Base-by-base conservation (phyloP, 1,284 basidiomycete genomes). In the Clitocybe nebularis region DNA sequence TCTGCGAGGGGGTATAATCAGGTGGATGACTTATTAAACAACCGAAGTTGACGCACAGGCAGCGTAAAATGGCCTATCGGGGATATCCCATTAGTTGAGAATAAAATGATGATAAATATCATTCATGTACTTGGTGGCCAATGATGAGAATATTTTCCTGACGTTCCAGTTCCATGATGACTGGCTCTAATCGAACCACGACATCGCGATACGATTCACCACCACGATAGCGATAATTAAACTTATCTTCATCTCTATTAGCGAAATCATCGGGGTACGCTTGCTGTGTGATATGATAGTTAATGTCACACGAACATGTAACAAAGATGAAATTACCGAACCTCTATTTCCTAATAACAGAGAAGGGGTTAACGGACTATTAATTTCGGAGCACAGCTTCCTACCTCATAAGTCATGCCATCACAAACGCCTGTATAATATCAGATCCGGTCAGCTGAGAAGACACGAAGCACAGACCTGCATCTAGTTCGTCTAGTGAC, bases 161-260 rank as follows among this genome's bases (percentile, higher is more conserved):
- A 41, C 96, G 74, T 64, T 99, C 96, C 13, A 99, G 78, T 65
- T 99, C 96, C 91, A 99, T 98, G 55, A 99, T 98, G 41, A 98
- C 89, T 9, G 96, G 96, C 62, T 99, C 96, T 19, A 99, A 74
- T 21, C 95, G 82, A 4, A 93, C 83, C n/a, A 98, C 93, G 6
- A 94, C 91, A 60, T 97, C 93, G 17, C 93, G 81, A 62, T 97
- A 97, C 3, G 92, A 94, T 63, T 97, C 96, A 41, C 96, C 95
- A 63, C 84, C 89, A 59, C 91, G 76, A 66, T 98, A 98, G 17
- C 96, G 83, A 63, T 99, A 99, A 68, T 99, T 99, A 69, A 97
- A 99, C 67, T 99, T 99, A 72, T 99, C 96, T 43, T 99, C 93
- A 59, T 99, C 96, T 19, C 96, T 82, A 58, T 92, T 93, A n/a